Base-by-base conservation (phyloP, 441 rosid species). In the Hura crepitans region DNA sequence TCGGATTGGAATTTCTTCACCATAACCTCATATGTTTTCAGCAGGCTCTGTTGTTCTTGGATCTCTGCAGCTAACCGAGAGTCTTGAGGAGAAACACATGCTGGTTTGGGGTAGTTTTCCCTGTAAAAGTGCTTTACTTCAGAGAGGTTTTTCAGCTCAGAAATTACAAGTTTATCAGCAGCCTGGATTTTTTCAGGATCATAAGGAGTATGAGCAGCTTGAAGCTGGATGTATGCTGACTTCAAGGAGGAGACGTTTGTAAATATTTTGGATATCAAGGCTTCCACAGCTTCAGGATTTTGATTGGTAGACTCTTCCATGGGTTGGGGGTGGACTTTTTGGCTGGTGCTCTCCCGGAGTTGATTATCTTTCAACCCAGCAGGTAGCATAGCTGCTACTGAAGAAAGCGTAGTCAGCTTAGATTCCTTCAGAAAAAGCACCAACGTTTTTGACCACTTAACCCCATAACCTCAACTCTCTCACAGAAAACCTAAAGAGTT, bases 41-140 rank as follows among this genome's bases (percentile, higher is more conserved):
- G 82, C 33, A 92, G 81, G 88, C 93, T 89, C 80, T 89, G 97
- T 73, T 92, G 99, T 58, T 94, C 99, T 80, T 94, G 99, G 62
- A 94, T 92, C 89, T 92, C 99, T 1, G 93, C 97, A 81, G 97
- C 99, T 81, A 92, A 74, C 50, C 97, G 94, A 73, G 99, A 92
- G 79, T 94, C 99, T 80, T 87, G 92, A 42, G 97, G 99, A 45
- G 97, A 90, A 62, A 80, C 74, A 42, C 89, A 85, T 22, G 82
- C 78, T 27, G 97, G 93, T 53, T 86, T 94, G 58, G 97, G 97
- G 72, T 85, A 85, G 77, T 85, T 87, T 80, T 92, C 97, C 77
- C 99, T 71, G 81, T 89, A 94, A 43, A 84, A 79, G 72, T 94
- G 97, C 85, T 94, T 94, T 56, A 92, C 86, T 61, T 89, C 97